Conservation (phyloP, 805 yeast species). For the Schwanniomyces occidentalis region DNA sequence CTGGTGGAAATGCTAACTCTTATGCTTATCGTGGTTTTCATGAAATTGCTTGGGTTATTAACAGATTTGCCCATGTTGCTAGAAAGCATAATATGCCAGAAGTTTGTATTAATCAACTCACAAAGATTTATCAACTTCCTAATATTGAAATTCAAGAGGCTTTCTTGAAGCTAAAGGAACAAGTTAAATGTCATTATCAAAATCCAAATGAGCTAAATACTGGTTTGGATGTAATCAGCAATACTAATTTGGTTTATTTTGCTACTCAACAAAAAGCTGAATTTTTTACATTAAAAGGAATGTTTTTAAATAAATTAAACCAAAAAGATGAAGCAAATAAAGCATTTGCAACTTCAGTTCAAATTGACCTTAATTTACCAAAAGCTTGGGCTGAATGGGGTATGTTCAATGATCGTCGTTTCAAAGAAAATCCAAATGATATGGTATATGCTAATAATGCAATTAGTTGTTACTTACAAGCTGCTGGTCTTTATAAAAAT, state of each 20-base stretch:
- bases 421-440: slow-evolving; percentile 80
- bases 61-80: slow-evolving; percentile 97
- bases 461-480: slow-evolving; percentile 92
- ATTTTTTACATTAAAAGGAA: slow-evolving; percentile 95
- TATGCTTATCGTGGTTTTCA: slow-evolving; percentile 98
- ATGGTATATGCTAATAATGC: slow-evolving; percentile 89
- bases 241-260: slow-evolving; percentile 92
- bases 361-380: slow-evolving; percentile 88
- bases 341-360: slow-evolving; percentile 97
- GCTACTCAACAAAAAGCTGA: slow-evolving; percentile 98
- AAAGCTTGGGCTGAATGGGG: slow-evolving; percentile 99
- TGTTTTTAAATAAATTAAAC: slow-evolving; percentile 90
- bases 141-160: slow-evolving; percentile 99
- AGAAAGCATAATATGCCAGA: slow-evolving; percentile 96
- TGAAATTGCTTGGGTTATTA: slow-evolving; percentile 98
- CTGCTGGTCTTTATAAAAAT: slow-evolving; percentile 93
- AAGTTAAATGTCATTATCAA: slow-evolving; percentile 96
- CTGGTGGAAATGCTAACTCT: slow-evolving; percentile 76
- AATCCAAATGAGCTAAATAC: slow-evolving; percentile 88
- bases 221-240: slow-evolving; percentile 94
- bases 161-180: slow-evolving; percentile 90
- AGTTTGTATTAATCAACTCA: slow-evolving; percentile 89
- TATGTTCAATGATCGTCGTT: slow-evolving; percentile 82
- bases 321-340: slow-evolving; percentile 95
- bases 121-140: slow-evolving; percentile 92